phyloP scores from a whole-genome alignment of 2,329 filamentous ascomycete species.

The Cladosporium austrohemisphaericum region DNA sequence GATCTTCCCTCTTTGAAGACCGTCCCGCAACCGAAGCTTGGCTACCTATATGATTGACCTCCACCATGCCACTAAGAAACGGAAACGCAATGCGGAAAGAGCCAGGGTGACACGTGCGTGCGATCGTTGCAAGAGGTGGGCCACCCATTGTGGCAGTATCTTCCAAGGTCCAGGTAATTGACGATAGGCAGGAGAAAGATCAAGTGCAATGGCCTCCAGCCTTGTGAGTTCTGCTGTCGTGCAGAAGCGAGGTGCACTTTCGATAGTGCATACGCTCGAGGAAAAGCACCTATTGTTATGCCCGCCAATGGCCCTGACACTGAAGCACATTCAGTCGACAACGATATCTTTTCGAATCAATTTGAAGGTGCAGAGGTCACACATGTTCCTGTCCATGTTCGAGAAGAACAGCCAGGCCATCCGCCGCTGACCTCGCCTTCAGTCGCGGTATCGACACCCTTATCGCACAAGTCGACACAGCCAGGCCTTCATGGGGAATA shows the following conservation, averaged over 20 bases:
- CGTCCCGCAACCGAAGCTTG: too few relatives aligned
- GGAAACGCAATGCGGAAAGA: slow-evolving; percentile 9
- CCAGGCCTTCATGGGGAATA: slow-evolving; percentile 24
- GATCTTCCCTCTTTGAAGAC: too few relatives aligned
- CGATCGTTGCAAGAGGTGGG: slow-evolving; percentile 1
- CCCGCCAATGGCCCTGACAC: slow-evolving; percentile 33
- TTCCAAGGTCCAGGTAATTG: too few relatives aligned
- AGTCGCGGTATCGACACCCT: not conserved
- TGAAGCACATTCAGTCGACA: not conserved
- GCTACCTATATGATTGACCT: not conserved
- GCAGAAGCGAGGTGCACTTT: slow-evolving; percentile 42
- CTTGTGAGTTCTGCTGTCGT: not conserved
- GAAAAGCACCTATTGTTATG: slow-evolving; percentile 21
- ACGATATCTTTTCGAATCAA: not conserved
- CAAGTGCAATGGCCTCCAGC: slow-evolving; percentile 2
- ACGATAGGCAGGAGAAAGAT: not conserved
- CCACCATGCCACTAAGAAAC: not conserved
- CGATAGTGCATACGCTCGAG: slow-evolving; percentile 48
- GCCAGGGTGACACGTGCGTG: slow-evolving; percentile 1
- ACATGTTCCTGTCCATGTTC: too few relatives aligned
- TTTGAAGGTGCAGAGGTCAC: not conserved
- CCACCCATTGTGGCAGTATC: not conserved
- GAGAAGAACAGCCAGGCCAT: too few relatives aligned
- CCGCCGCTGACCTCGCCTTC: not conserved
- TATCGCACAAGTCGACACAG: slow-evolving; percentile 5